Evolutionary conservation across 495 filamentous ascomycete genomes (phyloP), one percentile per base, ranked within the genome.

Genomic region (Penicillium desertorum): DNA sequence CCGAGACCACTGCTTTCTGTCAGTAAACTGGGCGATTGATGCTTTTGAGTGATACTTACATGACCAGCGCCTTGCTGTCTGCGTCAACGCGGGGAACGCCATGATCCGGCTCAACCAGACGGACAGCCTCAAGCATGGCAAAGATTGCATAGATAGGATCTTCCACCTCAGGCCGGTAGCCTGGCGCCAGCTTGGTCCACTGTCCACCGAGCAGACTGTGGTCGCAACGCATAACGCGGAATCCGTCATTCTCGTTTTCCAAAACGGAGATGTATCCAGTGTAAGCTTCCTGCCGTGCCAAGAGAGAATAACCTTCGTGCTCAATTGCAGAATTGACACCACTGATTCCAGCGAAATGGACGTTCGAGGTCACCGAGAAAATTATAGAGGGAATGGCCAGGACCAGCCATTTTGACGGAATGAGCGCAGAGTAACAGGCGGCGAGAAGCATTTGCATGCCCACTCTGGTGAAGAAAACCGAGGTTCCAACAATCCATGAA

Each of bases 91-190:
- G 65, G 19, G 80, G 70, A 56, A 76, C 62, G 22, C 69, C 60
- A 56, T 70, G 52, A 50, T 82, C 77, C 4, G 76, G 74, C 60
- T 90, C 79, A 34, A 96, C 79, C 23, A 98, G 78, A 29, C 94
- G 81, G 8, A 97, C 89, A 4, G 93, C 91, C 67, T 98, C 94
- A 25, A 98, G 81, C 79, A 92, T 95, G 19, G 87, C 83, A 70
- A 98, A 98, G 16, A 98, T 85, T 0, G 90, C 87, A 62, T 97
- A 98, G 45, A 98, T 88, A 0, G 94, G 90, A 68, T 98, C 94
- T 22, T 83, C 83, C 19, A 88, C 74, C 23, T 85, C 76, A 9
- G 77, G 76, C 0, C 61, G 67, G 64, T 79, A 76, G 30, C 67
- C 61, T 4, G 60, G 58, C 10, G 55, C 45, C 0, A 47, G 48